Base-by-base conservation (phyloP, 1,139 yeast genomes). In the Kazachstania sp. region DNA sequence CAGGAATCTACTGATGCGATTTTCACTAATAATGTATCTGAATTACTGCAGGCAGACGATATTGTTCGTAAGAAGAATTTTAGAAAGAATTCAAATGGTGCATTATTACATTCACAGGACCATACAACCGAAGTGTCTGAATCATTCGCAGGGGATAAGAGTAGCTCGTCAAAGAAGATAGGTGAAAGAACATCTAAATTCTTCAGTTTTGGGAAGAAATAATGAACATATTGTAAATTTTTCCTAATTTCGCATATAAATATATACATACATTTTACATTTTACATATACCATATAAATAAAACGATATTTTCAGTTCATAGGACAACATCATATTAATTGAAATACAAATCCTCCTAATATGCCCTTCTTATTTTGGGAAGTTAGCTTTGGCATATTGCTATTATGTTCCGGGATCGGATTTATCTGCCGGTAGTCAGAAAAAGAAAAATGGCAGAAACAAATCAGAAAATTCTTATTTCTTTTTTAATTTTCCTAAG, bases 21-120 rank as follows among this genome's bases (percentile, higher is more conserved):
- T 9, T 16, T 12, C 5, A 13, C 12, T 3, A 52, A 51, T 15
- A 59, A 60, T 44, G 50, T 61, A 9, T 56, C 59, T 16, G 47
- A 53, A 32, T 43, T 63, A 18, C 45, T 63, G 2, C 52, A 50
- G 36, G 51, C 50, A 43, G 64, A 61, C 41, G 61, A 61, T 20
- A 18, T 30, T 18, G 20, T 39, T 9, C 34, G 35, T 19, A 18
- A 16, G 15, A 39, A 39, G 42, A 29, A 15, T 15, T 32, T 32
- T 15, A 5, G 15, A 15, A 32, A 32, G 36, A 18, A 32, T 32
- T 32, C 18, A 2, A 2, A 12, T 15, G 18, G 36, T n/a, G 34
- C 7, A n/a, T 15, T 15, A 2, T 7, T 7, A 7, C 13, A 15
- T 15, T 32, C 36, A 3, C 15, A 18, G 8, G 36, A 32, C 3